Conservation (phyloP, 352 stramenopile species). For the Globisporangium canariense region DNA sequence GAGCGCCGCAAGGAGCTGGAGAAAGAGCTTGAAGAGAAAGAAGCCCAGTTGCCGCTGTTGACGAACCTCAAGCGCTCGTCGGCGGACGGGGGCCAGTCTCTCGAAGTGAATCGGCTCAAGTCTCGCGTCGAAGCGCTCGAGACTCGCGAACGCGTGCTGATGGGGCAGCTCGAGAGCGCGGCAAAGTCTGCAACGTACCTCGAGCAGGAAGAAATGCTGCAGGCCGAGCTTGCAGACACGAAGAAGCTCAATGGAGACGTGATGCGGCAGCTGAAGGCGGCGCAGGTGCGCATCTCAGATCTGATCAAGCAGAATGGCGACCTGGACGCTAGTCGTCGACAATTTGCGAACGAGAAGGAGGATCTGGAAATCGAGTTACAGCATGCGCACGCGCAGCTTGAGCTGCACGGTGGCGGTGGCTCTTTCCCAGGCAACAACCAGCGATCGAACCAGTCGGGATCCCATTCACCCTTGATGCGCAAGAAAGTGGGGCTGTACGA, state of each 20-base stretch:
- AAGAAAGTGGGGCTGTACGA: conserved; percentile 74
- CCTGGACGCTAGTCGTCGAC: conserved; percentile 43
- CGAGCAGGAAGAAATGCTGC: conserved; percentile 24
- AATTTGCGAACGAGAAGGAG: conserved; percentile 42
- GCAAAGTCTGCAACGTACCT: conserved; percentile 23
- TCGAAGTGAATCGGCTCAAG: conserved; percentile 43
- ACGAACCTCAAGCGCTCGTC: conserved; percentile 12
- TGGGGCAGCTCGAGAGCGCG: conserved; percentile 47
- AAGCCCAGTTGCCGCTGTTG: conserved; percentile 28
- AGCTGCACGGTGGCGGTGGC: conserved; percentile 9
- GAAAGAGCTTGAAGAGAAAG: conserved; percentile 57
- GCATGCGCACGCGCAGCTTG: conserved; percentile 34
- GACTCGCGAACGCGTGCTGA: conserved; percentile 59
- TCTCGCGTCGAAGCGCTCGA: conserved; percentile 62
- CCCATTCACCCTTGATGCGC: conserved; percentile 41
- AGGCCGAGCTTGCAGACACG: conserved; percentile 28
- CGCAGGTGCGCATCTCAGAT: conserved; percentile 41
- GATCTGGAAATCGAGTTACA: conserved; percentile 63
- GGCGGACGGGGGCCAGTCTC: conserved; percentile 20
- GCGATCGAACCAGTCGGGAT: conserved; percentile 15
- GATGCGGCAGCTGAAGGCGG: conserved; percentile 39
- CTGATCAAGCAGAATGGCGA: conserved; percentile 40
- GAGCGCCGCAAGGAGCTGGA: conserved; percentile 52
- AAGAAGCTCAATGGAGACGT: conserved; percentile 47
- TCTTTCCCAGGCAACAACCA: conserved; percentile 21